These are phyloP conservation scores for Spizellomyces punctatus DNA, from an alignment of 192 early-diverging fungal species.

Conservation along the genomic window DNA sequence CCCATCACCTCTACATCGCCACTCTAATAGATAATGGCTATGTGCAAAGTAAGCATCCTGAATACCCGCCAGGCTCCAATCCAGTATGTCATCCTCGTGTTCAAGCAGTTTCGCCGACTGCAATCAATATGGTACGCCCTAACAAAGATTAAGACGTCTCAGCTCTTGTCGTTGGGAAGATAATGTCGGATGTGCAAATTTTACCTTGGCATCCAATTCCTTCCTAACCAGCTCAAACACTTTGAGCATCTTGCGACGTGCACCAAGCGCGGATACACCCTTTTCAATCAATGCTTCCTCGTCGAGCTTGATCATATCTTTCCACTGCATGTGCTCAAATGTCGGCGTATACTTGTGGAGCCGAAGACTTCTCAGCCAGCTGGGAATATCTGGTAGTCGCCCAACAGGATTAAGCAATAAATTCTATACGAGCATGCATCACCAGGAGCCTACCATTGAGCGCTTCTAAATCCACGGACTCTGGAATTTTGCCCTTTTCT, in stretches of 20 bases:
- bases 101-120: too few relatives aligned
- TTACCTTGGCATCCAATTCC: slow-evolving; percentile 43
- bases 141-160: too few relatives aligned
- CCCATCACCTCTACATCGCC: too few relatives aligned
- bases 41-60: too few relatives aligned
- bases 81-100: too few relatives aligned
- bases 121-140: too few relatives aligned
- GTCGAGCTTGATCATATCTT: slow-evolving; percentile 80
- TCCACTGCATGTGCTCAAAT: slow-evolving; percentile 87
- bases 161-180: too few relatives aligned
- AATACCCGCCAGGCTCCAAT: too few relatives aligned
- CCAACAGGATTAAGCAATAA: slow-evolving; percentile 9
- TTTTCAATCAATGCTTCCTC: slow-evolving; percentile 80
- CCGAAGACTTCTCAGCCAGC: slow-evolving; percentile 88
- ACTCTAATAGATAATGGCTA: too few relatives aligned
- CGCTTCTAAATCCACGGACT: slow-evolving; percentile 73
- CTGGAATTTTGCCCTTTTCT: slow-evolving; percentile 73
- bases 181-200: too few relatives aligned
- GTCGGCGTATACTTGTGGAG: slow-evolving; percentile 95
- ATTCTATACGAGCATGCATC: background rate
- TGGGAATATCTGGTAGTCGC: slow-evolving; percentile 73
- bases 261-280: slow-evolving; percentile 92
- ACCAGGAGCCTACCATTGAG: slow-evolving; percentile 59
- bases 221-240: slow-evolving; percentile 82
- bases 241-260: slow-evolving; percentile 94